These are phyloP conservation scores for Hanseniaspora vineae DNA, from an alignment of 805 yeast species.

Conservation along the genomic window DNA sequence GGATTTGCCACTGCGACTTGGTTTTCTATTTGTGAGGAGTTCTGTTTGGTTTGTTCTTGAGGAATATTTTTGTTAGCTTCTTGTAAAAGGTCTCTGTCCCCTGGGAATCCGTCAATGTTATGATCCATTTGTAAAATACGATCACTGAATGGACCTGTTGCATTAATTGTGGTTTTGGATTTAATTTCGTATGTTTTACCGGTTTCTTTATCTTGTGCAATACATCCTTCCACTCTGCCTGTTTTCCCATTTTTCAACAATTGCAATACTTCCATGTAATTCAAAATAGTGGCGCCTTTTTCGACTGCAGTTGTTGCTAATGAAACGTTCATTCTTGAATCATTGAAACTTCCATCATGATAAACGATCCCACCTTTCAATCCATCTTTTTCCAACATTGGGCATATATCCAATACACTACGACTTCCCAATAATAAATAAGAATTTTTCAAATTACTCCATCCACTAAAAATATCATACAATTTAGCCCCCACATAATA, in stretches of 20 bases:
- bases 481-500: constrained; percentile 82
- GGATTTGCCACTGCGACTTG: constrained; percentile 31
- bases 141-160: constrained; percentile 92
- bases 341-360: constrained; percentile 93
- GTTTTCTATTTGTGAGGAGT: constrained; percentile 11
- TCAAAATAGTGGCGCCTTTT: constrained; percentile 79
- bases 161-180: constrained; percentile 72
- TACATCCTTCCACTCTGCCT: constrained; percentile 58
- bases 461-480: constrained; percentile 89
- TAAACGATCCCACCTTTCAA: constrained; percentile 86
- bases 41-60: constrained; percentile 1
- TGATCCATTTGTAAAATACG: constrained; percentile 76
- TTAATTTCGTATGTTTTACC: constrained; percentile 47
- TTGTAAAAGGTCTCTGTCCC: constrained; percentile 28
- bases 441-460: constrained; percentile 68
- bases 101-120: constrained; percentile 51
- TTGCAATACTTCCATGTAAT: constrained; percentile 73
- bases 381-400: constrained; percentile 66
- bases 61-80: too few relatives aligned
- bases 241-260: constrained; percentile 50
- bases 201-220: constrained; percentile 59
- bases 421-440: too few relatives aligned
- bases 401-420: constrained; percentile 64
- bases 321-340: constrained; percentile 78
- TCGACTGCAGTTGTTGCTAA: constrained; percentile 77